A percentile compares a stretch with the other conserved stretches of the same genome.
phyloP scores from a whole-genome alignment of 108 stramenopile genomes.

The Craspedostauros australis region DNA sequence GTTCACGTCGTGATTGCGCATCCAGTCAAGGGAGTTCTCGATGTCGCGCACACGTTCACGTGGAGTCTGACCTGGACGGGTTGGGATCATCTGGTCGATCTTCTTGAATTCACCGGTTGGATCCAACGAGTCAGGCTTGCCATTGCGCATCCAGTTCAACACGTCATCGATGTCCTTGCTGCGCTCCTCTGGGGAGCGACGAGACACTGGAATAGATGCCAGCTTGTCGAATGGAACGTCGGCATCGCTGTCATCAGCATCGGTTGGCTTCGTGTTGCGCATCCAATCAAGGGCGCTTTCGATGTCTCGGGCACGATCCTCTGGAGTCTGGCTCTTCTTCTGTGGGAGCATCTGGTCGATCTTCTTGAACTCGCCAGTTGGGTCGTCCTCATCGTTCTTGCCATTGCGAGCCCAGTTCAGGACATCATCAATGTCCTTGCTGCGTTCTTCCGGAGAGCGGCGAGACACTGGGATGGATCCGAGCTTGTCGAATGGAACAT shows the following conservation, averaged over 20 bases:
- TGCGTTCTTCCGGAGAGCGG: neutral
- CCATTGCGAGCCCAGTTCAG: constrained; percentile 11
- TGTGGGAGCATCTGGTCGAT: constrained; percentile 20
- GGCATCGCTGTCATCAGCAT: constrained; percentile 9
- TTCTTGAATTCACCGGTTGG: neutral
- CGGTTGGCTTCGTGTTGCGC: constrained; percentile 9
- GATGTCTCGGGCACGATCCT: constrained; percentile 10
- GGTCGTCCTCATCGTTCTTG: constrained; percentile 2
- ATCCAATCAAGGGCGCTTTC: constrained; percentile 14
- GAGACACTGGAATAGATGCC: neutral
- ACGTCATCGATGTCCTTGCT: constrained; percentile 10
- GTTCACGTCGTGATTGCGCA: constrained; percentile 16
- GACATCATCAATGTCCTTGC: constrained; percentile 8
- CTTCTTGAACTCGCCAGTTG: constrained; percentile 10
- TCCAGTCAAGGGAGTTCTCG: constrained; percentile 29
- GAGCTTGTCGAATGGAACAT: no score
- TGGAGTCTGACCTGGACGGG: neutral
- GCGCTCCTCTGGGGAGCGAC: constrained; percentile 1
- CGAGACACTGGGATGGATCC: no score
- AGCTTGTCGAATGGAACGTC: neutral
- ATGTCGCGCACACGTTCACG: constrained; percentile 19
- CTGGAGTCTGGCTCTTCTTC: constrained; percentile 4
- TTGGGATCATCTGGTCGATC: constrained; percentile 5
- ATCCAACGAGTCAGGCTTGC: constrained; percentile 1
- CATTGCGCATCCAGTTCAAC: constrained; percentile 17